Evolutionary conservation across 2,329 filamentous ascomycete genomes (phyloP).

Genomic region (Penicillium vulpinum): DNA sequence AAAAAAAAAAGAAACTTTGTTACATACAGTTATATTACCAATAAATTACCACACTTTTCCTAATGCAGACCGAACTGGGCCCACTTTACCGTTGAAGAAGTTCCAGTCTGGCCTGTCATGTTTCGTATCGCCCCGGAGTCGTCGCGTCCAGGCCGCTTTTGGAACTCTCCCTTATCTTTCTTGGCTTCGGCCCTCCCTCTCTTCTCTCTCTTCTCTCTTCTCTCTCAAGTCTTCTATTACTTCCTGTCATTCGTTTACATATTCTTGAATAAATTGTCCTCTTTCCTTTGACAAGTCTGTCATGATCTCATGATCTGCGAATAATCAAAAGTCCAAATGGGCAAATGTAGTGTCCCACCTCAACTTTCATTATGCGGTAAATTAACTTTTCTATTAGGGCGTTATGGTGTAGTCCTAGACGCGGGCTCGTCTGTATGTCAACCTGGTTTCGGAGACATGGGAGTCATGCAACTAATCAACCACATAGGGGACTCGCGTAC

Average conservation of each 20-base stretch:
- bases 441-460: neutral
- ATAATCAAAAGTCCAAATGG: slow-evolving; percentile 39
- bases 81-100: neutral
- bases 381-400: slow-evolving; percentile 43
- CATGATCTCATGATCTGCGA: slow-evolving; percentile 39
- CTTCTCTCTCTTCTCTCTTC: neutral
- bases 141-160: slow-evolving; percentile 25
- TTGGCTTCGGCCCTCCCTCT: neutral
- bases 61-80: slow-evolving; percentile 4
- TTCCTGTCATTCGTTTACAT: slow-evolving; percentile 10
- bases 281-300: slow-evolving; percentile 18
- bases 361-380: neutral
- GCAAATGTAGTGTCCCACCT: slow-evolving; percentile 40
- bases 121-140: slow-evolving; percentile 15
- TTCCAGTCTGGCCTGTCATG: slow-evolving; percentile 20
- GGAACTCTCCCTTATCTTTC: slow-evolving; percentile 22
- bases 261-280: slow-evolving; percentile 1
- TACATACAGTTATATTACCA: slow-evolving; percentile 11
- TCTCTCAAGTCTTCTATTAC: neutral
- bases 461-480: slow-evolving; percentile 11
- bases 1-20: slow-evolving; percentile 1
- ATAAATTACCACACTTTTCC: slow-evolving; percentile 12
- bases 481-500: slow-evolving; percentile 76
- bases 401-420: slow-evolving; percentile 93
- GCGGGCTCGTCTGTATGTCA: slow-evolving; percentile 78